These are phyloP conservation scores for Neurospora sp. DNA, from an alignment of 495 filamentous ascomycete species.

Conservation along the genomic window DNA sequence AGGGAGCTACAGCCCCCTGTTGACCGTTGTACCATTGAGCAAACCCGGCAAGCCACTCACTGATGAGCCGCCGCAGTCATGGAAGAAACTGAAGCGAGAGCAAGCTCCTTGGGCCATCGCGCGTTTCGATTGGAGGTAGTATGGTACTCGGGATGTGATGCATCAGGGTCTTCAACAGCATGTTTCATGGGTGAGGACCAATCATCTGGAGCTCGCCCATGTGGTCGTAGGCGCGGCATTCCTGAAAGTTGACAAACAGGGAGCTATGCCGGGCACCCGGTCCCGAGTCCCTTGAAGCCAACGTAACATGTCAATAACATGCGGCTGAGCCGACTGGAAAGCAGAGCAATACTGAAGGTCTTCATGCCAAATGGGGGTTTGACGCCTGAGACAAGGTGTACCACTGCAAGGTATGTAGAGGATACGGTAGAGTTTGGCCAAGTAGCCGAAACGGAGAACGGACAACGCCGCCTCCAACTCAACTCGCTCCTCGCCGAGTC, in stretches of 20 bases:
- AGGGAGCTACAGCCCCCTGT: not conserved
- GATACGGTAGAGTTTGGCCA: not conserved
- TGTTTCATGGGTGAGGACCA: not conserved
- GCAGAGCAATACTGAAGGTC: not conserved
- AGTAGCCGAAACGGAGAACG: not conserved
- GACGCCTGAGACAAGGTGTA: not conserved
- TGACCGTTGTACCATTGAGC: not conserved
- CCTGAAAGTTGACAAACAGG: not conserved
- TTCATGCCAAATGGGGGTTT: not conserved
- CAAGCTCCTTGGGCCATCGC: not conserved
- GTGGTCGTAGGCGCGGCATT: not conserved
- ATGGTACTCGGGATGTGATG: not conserved
- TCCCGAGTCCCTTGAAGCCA: not conserved
- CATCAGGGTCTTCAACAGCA: not conserved
- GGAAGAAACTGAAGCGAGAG: not conserved
- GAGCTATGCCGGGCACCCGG: not conserved
- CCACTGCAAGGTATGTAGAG: not conserved
- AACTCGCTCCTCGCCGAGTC: not conserved
- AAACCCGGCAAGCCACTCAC: not conserved
- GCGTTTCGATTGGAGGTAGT: not conserved
- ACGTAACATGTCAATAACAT: not conserved
- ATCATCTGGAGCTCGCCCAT: not conserved
- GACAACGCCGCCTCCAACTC: not conserved
- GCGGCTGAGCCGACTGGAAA: not conserved
- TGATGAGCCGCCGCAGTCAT: not conserved